A percentile compares a stretch with the other conserved stretches of the same genome.
These are phyloP conservation scores for Capsicum pubescens DNA, from an alignment of 257 asterid genomes.

Conservation along the genomic window DNA sequence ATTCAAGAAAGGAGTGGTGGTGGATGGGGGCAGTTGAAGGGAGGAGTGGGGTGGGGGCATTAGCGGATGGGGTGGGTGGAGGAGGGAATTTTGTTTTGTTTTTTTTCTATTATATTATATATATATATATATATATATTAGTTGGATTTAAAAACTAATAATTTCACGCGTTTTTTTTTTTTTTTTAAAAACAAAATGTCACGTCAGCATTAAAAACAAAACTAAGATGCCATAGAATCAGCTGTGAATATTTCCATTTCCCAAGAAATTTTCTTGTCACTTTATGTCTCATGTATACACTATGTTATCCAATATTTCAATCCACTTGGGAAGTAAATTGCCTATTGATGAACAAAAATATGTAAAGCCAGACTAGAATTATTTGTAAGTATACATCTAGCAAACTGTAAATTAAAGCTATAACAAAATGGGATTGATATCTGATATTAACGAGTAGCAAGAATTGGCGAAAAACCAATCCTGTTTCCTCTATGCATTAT, in stretches of 20 bases:
- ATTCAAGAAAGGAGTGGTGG: no score
- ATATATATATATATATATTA: no score
- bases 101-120: no score
- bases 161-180: no score
- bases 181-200: no score
- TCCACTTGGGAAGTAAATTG: background rate
- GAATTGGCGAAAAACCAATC: conserved; percentile 15
- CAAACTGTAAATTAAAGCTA: background rate
- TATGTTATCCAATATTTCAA: background rate
- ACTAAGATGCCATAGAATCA: background rate
- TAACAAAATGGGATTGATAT: conserved; percentile 18
- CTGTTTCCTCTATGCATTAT: background rate
- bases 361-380: background rate
- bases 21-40: no score
- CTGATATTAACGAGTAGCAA: background rate
- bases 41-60: no score
- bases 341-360: conserved; percentile 22
- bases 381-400: conserved; percentile 8
- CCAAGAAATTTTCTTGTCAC: background rate
- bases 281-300: background rate
- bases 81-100: no score
- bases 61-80: no score
- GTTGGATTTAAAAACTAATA: no score
- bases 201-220: background rate
- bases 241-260: background rate